phyloP scores from a whole-genome alignment of 176 grass and related monocot genomes.

The Pontederia paniculata region DNA sequence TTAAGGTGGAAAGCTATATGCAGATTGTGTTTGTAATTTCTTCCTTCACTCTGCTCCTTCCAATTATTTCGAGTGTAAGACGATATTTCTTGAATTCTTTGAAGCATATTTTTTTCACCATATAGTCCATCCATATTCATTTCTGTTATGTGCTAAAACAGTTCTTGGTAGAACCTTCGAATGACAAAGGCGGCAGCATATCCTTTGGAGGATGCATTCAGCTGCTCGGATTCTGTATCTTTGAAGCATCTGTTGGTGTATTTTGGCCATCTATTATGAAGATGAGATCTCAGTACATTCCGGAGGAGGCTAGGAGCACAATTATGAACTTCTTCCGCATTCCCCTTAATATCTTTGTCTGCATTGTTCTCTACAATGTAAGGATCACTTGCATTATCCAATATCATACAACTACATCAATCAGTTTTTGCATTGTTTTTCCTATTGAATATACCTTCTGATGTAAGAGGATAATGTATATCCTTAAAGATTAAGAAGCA shows the following conservation, averaged over 20 bases:
- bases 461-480: background rate
- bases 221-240: slow-evolving; percentile 82
- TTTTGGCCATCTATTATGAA: slow-evolving; percentile 99
- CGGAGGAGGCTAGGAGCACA: slow-evolving; percentile 88
- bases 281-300: slow-evolving; percentile 94
- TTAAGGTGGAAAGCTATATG: slow-evolving; percentile 87
- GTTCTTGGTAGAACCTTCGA: slow-evolving; percentile 49
- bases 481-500: background rate
- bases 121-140: background rate
- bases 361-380: slow-evolving; percentile 94
- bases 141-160: slow-evolving; percentile 21
- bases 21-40: slow-evolving; percentile 79
- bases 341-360: slow-evolving; percentile 89
- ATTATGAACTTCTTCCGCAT: slow-evolving; percentile 97
- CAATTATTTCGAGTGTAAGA: slow-evolving; percentile 70
- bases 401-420: too few relatives aligned
- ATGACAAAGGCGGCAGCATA: slow-evolving; percentile 45
- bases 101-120: background rate
- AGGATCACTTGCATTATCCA: slow-evolving; percentile 13
- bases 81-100: slow-evolving; percentile 2
- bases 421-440: too few relatives aligned
- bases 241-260: slow-evolving; percentile 80
- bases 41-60: slow-evolving; percentile 64
- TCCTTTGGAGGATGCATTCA: slow-evolving; percentile 61
- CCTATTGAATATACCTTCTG: background rate